Evolutionary conservation across 805 yeast genomes (phyloP).

Genomic region (Metschnikowia cubensis): DNA sequence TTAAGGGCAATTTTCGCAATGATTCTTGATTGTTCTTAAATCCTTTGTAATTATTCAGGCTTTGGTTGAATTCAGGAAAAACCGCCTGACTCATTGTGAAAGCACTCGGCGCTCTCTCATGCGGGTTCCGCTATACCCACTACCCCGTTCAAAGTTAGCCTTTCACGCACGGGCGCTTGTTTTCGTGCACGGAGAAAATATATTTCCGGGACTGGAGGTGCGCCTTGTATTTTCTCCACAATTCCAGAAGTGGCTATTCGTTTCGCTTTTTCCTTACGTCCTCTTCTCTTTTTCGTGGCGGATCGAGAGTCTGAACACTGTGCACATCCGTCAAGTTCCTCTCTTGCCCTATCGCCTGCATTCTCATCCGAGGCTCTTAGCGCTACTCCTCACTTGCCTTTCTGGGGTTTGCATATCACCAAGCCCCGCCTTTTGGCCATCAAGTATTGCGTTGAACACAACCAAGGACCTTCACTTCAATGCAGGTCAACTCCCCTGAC

Average conservation of each 20-base stretch:
- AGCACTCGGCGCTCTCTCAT: background rate
- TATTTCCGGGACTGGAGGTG: conserved; percentile 13
- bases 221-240: conserved; percentile 11
- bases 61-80: background rate
- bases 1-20: background rate
- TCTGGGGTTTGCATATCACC: conserved; percentile 1
- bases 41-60: background rate
- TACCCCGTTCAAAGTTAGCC: conserved; percentile 2
- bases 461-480: background rate
- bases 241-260: background rate
- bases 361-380: background rate
- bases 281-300: background rate
- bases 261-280: background rate
- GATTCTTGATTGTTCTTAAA: background rate
- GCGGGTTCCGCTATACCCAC: background rate
- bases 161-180: conserved; percentile 2
- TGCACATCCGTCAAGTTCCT: background rate
- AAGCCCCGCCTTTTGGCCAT: background rate
- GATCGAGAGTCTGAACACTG: background rate
- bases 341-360: background rate
- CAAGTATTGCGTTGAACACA: background rate
- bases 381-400: background rate
- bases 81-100: background rate
- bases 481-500: conserved; percentile 7
- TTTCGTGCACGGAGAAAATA: conserved; percentile 16